Base-by-base conservation (phyloP, 1,284 basidiomycete genomes). In the Tranzscheliella williamsii region DNA sequence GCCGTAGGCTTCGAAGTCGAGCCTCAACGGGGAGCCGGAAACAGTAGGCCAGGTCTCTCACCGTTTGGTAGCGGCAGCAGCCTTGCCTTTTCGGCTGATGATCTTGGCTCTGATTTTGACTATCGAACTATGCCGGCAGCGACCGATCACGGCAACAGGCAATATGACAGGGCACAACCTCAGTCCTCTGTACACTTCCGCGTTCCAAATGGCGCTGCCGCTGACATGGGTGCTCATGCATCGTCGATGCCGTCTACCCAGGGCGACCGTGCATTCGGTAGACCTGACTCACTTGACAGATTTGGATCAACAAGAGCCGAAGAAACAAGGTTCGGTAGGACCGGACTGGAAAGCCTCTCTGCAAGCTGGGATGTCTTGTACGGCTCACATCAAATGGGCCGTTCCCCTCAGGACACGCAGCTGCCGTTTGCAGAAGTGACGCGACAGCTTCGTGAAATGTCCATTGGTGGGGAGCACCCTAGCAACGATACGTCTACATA, bases 81-180 rank as follows among this genome's bases (percentile, higher is more conserved):
- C 24, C 48, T 65, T 11, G 67, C 66, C n/a, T 33, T 73, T 27
- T 57, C 61, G 5, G 45, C 64, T 31, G 70, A 73, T 38, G 70
- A 73, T 23, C 55, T 73, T 3, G 56, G 51, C 8, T 46, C 40
- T 21, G 68, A 70, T 9, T 36, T 48, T 9, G 57, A 50, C 20
- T 40, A 46, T 11, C 50, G 63, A 11, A 41, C 58, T 21, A 17
- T 57, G 38, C 24, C 15, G 5, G 21, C 26, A 12, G 38, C 26
- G 38, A 23, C 29, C 16, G 21, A 23, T 3, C 39, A 22, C 3
- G 39, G 29, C n/a, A 37, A 51, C 22, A 34, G 41, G 12, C 39
- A 53, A 18, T 24, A 45, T 16, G 38, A 43, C 31, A 40, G 46
- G 11, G 45, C 30, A 37, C 24, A 30, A 27, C 39, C 40, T 27